phyloP scores from a whole-genome alignment of 148 eudicot species.

The Rhododendron simsii region DNA sequence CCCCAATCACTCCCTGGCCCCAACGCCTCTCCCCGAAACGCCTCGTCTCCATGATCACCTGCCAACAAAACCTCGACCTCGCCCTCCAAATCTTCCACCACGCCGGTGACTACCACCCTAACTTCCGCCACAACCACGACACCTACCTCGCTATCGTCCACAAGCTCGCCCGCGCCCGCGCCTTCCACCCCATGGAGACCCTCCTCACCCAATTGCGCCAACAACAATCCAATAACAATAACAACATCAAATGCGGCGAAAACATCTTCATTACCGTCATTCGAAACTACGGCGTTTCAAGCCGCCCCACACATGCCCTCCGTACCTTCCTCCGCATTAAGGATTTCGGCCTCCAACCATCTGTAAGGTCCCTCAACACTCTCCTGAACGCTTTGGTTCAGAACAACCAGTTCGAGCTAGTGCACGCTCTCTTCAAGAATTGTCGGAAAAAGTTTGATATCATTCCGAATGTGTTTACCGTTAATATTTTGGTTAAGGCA shows the following conservation, averaged over 20 bases:
- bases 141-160: constrained; percentile 57
- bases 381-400: constrained; percentile 60
- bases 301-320: constrained; percentile 57
- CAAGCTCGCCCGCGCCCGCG: constrained; percentile 73
- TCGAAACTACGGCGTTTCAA: constrained; percentile 62
- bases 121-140: constrained; percentile 46
- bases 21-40: constrained; percentile 57
- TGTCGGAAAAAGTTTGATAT: constrained; percentile 43
- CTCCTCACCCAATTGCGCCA: constrained; percentile 36
- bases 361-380: constrained; percentile 72
- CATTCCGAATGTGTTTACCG: constrained; percentile 64
- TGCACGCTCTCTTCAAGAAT: constrained; percentile 50
- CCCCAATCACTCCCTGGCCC: constrained; percentile 86
- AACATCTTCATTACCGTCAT: constrained; percentile 51
- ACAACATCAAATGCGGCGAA: constrained; percentile 49
- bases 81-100: constrained; percentile 76
- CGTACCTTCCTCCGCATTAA: constrained; percentile 44
- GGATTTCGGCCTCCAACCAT: constrained; percentile 43
- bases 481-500: constrained; percentile 66
- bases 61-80: constrained; percentile 64
- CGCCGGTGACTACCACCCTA: constrained; percentile 60
- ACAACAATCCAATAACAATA: constrained; percentile 8
- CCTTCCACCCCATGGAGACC: constrained; percentile 43
- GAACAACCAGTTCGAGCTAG: constrained; percentile 56
- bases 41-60: constrained; percentile 54